These are phyloP conservation scores for Petunia hybrid DNA, from an alignment of 305 asterid genomes.

Conservation along the genomic window DNA sequence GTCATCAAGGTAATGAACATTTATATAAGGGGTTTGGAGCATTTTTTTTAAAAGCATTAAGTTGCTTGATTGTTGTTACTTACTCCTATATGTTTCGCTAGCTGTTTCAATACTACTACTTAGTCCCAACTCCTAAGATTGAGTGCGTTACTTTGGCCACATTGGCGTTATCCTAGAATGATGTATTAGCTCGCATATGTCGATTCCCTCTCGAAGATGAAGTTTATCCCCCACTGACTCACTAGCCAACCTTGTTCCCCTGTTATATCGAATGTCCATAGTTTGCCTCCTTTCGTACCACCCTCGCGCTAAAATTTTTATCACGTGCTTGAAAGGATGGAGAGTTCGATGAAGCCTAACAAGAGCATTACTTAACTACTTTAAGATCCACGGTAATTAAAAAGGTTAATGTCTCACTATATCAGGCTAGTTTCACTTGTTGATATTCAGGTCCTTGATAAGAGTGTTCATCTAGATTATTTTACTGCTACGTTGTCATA, in stretches of 20 bases:
- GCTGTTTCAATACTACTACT: background rate
- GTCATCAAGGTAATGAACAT: slow-evolving; percentile 69
- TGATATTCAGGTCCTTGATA: too few species aligned
- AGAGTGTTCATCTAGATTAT: too few species aligned
- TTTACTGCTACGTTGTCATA: too few species aligned
- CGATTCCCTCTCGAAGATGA: too few species aligned
- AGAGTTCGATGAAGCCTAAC: background rate
- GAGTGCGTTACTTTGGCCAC: background rate
- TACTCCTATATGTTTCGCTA: background rate
- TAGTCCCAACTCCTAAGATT: background rate
- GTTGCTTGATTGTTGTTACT: background rate
- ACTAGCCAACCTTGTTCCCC: too few species aligned
- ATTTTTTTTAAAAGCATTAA: background rate
- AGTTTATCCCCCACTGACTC: too few species aligned
- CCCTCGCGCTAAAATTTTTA: background rate
- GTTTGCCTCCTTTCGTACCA: too few species aligned
- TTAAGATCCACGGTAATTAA: too few species aligned
- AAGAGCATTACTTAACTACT: too few species aligned
- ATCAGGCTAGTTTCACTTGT: too few species aligned
- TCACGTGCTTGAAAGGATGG: background rate
- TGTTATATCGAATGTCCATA: too few species aligned
- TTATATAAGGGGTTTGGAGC: background rate
- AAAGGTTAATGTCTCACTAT: too few species aligned
- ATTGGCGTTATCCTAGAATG: background rate
- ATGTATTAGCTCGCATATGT: background rate